These are phyloP conservation scores for Diplodia sapinea DNA, from an alignment of 2,329 filamentous ascomycete genomes.

Conservation along the genomic window DNA sequence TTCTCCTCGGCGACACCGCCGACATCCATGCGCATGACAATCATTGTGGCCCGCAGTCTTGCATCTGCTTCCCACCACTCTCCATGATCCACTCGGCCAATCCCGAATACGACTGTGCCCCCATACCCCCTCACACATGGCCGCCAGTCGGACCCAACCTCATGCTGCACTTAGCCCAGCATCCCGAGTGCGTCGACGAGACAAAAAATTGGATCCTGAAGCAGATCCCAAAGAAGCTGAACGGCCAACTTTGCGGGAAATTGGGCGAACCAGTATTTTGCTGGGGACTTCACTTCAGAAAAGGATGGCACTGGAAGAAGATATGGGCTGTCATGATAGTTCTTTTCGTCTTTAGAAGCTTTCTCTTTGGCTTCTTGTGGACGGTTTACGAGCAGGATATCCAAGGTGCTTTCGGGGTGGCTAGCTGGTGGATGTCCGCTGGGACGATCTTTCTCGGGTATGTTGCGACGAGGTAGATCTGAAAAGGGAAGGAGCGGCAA, in stretches of 20 bases:
- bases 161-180: not conserved
- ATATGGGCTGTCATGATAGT: not conserved
- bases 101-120: not conserved
- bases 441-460: conserved; percentile 2
- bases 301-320: not conserved
- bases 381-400: not conserved
- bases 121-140: not conserved
- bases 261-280: not conserved
- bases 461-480: not conserved
- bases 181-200: not conserved
- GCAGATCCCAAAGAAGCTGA: not conserved
- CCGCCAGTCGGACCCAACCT: not conserved
- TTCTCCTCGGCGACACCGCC: too few relatives aligned
- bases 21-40: too few relatives aligned
- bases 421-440: conserved; percentile 5
- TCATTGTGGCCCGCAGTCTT: too few relatives aligned
- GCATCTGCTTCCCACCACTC: too few relatives aligned
- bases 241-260: not conserved
- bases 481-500: not conserved
- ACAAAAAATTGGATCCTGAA: not conserved
- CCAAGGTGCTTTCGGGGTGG: conserved; percentile 7
- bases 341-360: not conserved
- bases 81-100: too few relatives aligned
- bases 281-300: conserved; percentile 1
- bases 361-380: conserved; percentile 5